Evolutionary conservation across 2,329 filamentous ascomycete genomes (phyloP).

Genomic region (Phoma sp.): DNA sequence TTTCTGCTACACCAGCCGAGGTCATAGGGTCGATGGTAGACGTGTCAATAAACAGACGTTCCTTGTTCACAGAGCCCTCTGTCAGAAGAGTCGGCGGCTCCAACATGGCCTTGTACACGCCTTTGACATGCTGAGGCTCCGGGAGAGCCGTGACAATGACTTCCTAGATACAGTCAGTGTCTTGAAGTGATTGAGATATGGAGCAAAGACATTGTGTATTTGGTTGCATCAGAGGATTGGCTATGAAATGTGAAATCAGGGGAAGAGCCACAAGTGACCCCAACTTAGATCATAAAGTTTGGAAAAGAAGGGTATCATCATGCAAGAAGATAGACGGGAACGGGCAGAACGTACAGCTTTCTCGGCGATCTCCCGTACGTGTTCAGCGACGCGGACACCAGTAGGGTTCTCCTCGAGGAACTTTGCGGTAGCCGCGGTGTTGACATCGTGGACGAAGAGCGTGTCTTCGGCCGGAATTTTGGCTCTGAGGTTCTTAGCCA

Average conservation of each 20-base stretch:
- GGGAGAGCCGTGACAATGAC: conserved; percentile 88
- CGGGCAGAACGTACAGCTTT: conserved; percentile 63
- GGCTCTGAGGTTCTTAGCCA: conserved; percentile 73
- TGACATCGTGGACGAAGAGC: conserved; percentile 70
- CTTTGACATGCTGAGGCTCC: conserved; percentile 84
- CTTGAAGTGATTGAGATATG: background rate
- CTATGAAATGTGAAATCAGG: conserved; percentile 70
- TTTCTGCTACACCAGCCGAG: conserved; percentile 76
- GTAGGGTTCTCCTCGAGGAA: conserved; percentile 64
- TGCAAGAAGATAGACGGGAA: conserved; percentile 23
- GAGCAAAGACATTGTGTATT: conserved; percentile 13
- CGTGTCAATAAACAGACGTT: conserved; percentile 89
- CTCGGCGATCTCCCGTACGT: conserved; percentile 68
- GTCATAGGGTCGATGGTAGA: conserved; percentile 94
- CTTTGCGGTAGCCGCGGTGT: conserved; percentile 60
- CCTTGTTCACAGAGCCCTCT: conserved; percentile 56
- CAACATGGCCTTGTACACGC: conserved; percentile 80
- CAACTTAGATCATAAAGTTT: conserved; percentile 76
- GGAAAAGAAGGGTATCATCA: conserved; percentile 60
- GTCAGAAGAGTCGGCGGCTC: conserved; percentile 61
- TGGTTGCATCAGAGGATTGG: conserved; percentile 72
- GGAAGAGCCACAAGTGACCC: conserved; percentile 62
- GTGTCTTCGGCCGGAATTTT: conserved; percentile 69
- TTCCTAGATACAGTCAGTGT: conserved; percentile 63
- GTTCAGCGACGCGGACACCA: conserved; percentile 62